Base-by-base conservation (phyloP, 148 eudicot species). In the Camellia japonica region DNA sequence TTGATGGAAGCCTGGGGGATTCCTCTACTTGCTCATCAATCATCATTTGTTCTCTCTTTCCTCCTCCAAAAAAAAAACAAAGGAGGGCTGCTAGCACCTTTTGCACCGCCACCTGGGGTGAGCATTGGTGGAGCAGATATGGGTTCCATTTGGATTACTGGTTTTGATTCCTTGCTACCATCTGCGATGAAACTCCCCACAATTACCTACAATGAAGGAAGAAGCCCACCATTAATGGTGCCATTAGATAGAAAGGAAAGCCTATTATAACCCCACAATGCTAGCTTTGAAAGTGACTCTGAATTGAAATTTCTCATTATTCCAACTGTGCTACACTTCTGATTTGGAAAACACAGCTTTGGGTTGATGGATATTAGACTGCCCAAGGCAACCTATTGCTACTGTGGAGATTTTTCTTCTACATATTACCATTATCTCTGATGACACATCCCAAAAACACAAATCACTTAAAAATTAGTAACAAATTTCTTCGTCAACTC, bases 381-480 rank as follows among this genome's bases (percentile, higher is more conserved):
- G 52, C 7, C 52, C 7, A 46, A 42, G 9, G 73, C 73, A 69
- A 69, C 73, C 30, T 44, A 44, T 44, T 46, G 54, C 73, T 19
- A 43, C n/a, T 6, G 49, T 18, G 9, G 44, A 43, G 73, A 2
- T 18, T 44, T 8, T 69, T 69, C 54, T 43, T 44, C 73, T 69
- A 69, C 54, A 44, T 13, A 15, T 44, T 42, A 47, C 54, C 94
- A 95, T 87, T 75, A 95, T 87, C 85, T 87, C 90, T 44, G 89
- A 90, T 10, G 94, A 82, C 68, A 95, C 94, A 65, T 95, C 97
- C 98, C 93, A 90, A 75, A 82, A 69, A 68, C 1, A 43, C 52
- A 79, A 66, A 78, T n/a, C 15, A 44, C 3, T 51, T 52, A 42
- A 65, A 43, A 19, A 66, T 59, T 55, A 67, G 52, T 7, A 49